phyloP scores from a whole-genome alignment of 2,329 filamentous ascomycete genomes.

The Lachnellula hyalina region DNA sequence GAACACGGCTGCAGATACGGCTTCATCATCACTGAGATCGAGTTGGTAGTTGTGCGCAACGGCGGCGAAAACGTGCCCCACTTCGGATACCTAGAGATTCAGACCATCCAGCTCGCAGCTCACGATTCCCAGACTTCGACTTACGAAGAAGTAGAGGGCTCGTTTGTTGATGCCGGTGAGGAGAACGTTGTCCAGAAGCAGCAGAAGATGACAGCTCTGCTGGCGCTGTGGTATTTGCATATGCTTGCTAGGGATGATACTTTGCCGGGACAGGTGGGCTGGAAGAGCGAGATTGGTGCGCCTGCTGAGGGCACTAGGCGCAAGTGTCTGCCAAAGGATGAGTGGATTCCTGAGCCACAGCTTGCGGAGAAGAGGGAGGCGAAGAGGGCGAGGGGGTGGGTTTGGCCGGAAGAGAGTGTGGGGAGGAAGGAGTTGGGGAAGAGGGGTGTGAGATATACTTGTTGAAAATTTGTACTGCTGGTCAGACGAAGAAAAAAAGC shows the following conservation, averaged over 20 bases:
- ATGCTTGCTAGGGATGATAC: conserved; percentile 61
- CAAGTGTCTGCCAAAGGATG: conserved; percentile 64
- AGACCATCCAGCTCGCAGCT: conserved; percentile 52
- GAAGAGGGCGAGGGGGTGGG: conserved; percentile 69
- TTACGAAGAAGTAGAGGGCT: conserved; percentile 19
- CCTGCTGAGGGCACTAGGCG: conserved; percentile 67
- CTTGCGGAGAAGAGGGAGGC: conserved; percentile 70
- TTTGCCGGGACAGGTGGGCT: conserved; percentile 53
- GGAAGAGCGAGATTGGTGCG: conserved; percentile 68
- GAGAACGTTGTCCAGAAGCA: conserved; percentile 38
- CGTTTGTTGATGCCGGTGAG: conserved; percentile 25
- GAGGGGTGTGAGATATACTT: conserved; percentile 52
- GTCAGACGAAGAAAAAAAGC: not conserved
- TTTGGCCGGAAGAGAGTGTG: conserved; percentile 68
- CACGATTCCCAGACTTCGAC: conserved; percentile 20
- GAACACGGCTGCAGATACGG: conserved; percentile 90
- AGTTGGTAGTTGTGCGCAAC: conserved; percentile 83
- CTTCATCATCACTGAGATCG: conserved; percentile 94
- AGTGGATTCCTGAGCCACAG: conserved; percentile 71
- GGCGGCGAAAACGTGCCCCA: conserved; percentile 67
- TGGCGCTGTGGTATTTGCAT: conserved; percentile 74
- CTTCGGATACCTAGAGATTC: conserved; percentile 84
- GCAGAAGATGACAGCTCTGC: conserved; percentile 65
- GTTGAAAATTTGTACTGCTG: conserved; percentile 4
- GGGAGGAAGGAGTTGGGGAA: conserved; percentile 67